These are phyloP conservation scores for Lactifluus volemus DNA, from an alignment of 768 basidiomycete species.

Conservation along the genomic window DNA sequence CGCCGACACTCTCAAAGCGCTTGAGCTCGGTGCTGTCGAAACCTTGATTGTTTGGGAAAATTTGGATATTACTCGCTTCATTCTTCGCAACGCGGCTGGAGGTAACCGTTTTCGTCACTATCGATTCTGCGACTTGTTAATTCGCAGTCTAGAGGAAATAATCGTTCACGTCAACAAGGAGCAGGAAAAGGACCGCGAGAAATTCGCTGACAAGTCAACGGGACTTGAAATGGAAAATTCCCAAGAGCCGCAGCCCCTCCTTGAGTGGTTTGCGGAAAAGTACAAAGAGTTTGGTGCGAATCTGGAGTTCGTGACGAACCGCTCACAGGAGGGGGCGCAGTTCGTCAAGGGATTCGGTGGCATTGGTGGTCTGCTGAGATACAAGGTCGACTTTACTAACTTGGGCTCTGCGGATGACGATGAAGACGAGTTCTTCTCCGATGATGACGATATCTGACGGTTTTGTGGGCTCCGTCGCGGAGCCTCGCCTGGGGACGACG, in stretches of 20 bases:
- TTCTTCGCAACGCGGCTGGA: slow-evolving; percentile 85
- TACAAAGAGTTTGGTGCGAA: slow-evolving; percentile 97
- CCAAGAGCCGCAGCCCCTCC: slow-evolving; percentile 71
- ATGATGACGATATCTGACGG: slow-evolving; percentile 78
- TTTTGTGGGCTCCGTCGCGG: slow-evolving; percentile 71
- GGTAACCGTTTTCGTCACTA: slow-evolving; percentile 36
- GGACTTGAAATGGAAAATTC: slow-evolving; percentile 91
- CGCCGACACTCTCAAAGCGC: slow-evolving; percentile 90
- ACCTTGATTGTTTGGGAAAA: slow-evolving; percentile 99
- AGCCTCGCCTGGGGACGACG: slow-evolving; percentile 50
- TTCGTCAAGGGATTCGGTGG: slow-evolving; percentile 99
- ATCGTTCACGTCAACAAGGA: slow-evolving; percentile 72
- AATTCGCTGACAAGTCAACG: slow-evolving; percentile 93
- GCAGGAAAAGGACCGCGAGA: slow-evolving; percentile 88
- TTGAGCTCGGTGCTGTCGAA: slow-evolving; percentile 95
- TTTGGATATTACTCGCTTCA: slow-evolving; percentile 81
- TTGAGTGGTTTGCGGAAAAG: slow-evolving; percentile 99
- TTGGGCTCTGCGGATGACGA: slow-evolving; percentile 67
- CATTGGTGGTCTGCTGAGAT: slow-evolving; percentile 89
- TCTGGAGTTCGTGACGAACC: slow-evolving; percentile 93
- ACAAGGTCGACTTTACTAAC: slow-evolving; percentile 95
- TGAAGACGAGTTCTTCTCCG: slow-evolving; percentile 74
- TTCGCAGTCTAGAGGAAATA: slow-evolving; percentile 55
- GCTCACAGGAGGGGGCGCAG: slow-evolving; percentile 94
- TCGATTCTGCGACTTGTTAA: not conserved